A percentile compares a stretch with the other conserved stretches of the same genome.
Conservation (phyloP, 179 eudicot species). For the Spinacia oleracea region DNA sequence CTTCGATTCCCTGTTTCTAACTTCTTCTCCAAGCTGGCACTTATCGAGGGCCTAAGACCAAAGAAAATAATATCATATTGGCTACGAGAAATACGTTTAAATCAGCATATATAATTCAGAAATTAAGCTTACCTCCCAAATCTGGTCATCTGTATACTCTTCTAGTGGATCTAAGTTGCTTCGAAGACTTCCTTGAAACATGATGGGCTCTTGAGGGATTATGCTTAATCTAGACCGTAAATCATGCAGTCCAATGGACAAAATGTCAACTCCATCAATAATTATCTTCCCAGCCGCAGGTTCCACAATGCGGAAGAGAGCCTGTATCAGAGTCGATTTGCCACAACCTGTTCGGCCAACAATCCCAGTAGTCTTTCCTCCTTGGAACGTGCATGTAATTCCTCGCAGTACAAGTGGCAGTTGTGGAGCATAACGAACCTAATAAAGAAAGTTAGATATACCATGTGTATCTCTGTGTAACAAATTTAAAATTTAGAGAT, state of each 20-base stretch:
- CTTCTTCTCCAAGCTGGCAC: no score
- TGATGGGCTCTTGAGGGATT: constrained; percentile 28
- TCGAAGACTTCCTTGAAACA: no score
- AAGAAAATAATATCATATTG: neutral
- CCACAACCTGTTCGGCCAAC: constrained; percentile 65
- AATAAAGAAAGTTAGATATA: neutral
- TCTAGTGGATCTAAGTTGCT: no score
- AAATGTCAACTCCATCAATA: constrained; percentile 47
- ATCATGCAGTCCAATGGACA: constrained; percentile 54
- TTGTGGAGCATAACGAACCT: constrained; percentile 75
- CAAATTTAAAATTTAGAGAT: no score
- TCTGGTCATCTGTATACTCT: neutral
- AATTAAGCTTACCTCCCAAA: constrained; percentile 1
- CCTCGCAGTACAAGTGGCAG: constrained; percentile 72
- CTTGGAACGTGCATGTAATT: constrained; percentile 57
- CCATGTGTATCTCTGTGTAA: no score
- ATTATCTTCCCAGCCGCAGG: constrained; percentile 42
- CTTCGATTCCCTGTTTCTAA: constrained; percentile 1
- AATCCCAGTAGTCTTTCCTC: constrained; percentile 55
- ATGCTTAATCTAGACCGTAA: constrained; percentile 45
- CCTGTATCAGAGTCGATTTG: constrained; percentile 54
- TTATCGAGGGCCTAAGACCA: constrained; percentile 1
- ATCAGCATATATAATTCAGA: no score
- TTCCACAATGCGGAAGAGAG: constrained; percentile 56
- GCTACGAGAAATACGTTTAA: neutral